Evolutionary conservation across 2,329 filamentous ascomycete species (phyloP), one percentile per base, ranked within the genome.

Genomic region (Colletotrichum sp.): DNA sequence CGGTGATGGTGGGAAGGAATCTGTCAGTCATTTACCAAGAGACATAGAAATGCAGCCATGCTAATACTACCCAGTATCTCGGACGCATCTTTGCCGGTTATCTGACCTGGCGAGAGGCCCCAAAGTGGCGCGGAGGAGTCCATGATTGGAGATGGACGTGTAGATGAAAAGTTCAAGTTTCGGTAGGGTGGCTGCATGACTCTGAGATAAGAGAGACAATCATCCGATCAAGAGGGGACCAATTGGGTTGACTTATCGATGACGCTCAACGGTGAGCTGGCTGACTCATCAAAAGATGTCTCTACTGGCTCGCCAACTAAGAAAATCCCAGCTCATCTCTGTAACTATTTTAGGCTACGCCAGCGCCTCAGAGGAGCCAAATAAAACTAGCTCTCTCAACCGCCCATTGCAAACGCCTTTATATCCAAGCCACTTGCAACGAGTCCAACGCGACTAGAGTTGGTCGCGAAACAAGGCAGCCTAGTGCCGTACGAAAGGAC

Each of bases 21-120:
- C 6, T 52, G 43, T 52, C 4, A 5, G 24, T 15, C 16, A 28
- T 36, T 36, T 24, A 74, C 71, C 60, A 70, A 60, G 8, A 74
- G 67, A 32, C 71, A 71, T n/a, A 74, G 55, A n/a, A 74, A 74
- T 13, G 71, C 71, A n/a, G 71, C 60, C 71, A 74, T 74, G 12
- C 71, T 74, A 36, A 74, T 71, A 24, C 71, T 74, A 21, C 71
- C 71, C 26, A 74, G 60, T 18, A 74, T 71, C n/a, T 74, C 71
- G 9, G 71, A 74, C 12, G 60, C 67, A 38, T 74, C 71, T 16
- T 60, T 52, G 3, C 28, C 43, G 12, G 34, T 71, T 15, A 60
- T 21, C 6, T n/a, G 13, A n/a, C n/a, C 26, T 18, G 36, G 38
- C 21, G 66, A 30, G 18, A 43, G 13, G 13, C 16, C 30, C 66